Evolutionary conservation across 495 filamentous ascomycete species (phyloP).

Genomic region (Echria macrotheca): DNA sequence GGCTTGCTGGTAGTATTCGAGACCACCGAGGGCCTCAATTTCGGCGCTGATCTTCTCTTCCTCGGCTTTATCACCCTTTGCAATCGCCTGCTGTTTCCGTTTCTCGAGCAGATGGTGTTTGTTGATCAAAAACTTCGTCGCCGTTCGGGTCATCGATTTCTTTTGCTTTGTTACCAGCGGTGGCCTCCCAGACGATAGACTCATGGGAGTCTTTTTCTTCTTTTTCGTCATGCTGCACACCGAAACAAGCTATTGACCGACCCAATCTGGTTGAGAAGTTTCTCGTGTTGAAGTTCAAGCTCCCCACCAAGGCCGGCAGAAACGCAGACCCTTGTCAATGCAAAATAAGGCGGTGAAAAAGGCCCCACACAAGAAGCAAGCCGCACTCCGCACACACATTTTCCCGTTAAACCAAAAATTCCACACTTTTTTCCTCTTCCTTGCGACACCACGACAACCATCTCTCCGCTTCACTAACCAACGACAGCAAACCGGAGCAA

Average conservation of each 20-base stretch:
- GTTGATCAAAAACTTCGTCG: constrained; percentile 75
- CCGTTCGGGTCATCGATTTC: constrained; percentile 70
- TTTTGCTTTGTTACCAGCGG: constrained; percentile 49
- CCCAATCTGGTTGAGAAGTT: too few relatives aligned
- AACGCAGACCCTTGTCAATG: too few relatives aligned
- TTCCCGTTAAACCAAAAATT: constrained; percentile 14
- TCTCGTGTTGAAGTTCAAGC: too few relatives aligned
- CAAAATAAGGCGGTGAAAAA: neutral
- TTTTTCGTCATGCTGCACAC: constrained; percentile 20
- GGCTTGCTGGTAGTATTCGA: constrained; percentile 80
- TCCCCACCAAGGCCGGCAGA: too few relatives aligned
- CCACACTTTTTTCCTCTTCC: constrained; percentile 13
- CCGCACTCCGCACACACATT: constrained; percentile 16
- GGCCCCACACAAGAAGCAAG: neutral
- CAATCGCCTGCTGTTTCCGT: constrained; percentile 59
- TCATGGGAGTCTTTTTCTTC: constrained; percentile 37
- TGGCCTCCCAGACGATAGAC: constrained; percentile 66
- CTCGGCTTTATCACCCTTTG: constrained; percentile 52
- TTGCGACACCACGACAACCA: constrained; percentile 23
- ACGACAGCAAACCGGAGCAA: constrained; percentile 50
- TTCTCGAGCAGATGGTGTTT: constrained; percentile 82
- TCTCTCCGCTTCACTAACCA: constrained; percentile 22
- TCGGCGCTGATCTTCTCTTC: constrained; percentile 52
- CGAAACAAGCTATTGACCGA: too few relatives aligned
- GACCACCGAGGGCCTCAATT: constrained; percentile 60